Base-by-base conservation (phyloP, 164 flowering plant species). In the Litsea cubeba region DNA sequence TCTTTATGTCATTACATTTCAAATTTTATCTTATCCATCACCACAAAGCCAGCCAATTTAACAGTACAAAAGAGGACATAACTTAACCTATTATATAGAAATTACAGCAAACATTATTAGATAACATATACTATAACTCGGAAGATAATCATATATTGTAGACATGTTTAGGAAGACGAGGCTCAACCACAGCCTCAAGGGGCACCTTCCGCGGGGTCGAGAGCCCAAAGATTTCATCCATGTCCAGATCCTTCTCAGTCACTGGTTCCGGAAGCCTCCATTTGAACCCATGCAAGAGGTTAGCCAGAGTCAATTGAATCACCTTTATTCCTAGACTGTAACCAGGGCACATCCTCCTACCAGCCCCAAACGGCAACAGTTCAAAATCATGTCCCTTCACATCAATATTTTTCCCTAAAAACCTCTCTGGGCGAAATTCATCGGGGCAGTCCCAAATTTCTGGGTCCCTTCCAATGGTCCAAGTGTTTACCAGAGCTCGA, bases 341-440 rank as follows among this genome's bases (percentile, higher is more conserved):
- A 0, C 94, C 97, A 0, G 98, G 95, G 72, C 98, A 93, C 90
- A 90, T 89, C 75, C 98, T 84, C 71, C 95, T 76, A 0, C 98
- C 97, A 0, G 94, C 77, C 0, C 97, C 97, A 64, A 91, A 91
- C 3, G 97, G 97, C 76, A 94, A 40, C 12, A 91, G 75, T 83
- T 88, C 88, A 22, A 81, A 94, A 70, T 86, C 85, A 0, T 87
- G 89, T 0, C 95, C 98, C 74, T 87, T 89, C 15, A 91, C 90
- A 66, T 94, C 94, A 3, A 89, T 84, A 10, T 22, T 25, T 50
- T 76, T 86, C 5, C 86, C 91, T 0, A 88, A 49, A 68, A 93
- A 91, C 76, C 98, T 84, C 51, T 89, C 91, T 0, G 95, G 98
- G 0, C 49, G 15, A 73, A 91, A 93, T 17, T 87, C 91, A 12